Base-by-base conservation (phyloP, 257 asterid genomes). In the Lithospermum erythrorhizon region DNA sequence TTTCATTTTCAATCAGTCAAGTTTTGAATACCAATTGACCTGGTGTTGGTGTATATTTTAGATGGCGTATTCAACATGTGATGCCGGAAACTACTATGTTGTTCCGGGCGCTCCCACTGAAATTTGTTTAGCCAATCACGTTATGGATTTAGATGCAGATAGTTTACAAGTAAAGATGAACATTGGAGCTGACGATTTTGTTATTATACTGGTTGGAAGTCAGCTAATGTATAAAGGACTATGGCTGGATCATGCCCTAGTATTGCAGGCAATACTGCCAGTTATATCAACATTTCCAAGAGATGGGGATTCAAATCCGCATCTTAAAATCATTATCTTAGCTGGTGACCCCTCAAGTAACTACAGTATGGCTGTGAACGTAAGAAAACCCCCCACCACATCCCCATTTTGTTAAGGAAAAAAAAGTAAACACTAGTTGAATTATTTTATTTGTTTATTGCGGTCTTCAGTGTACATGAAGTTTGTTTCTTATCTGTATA, bases 191-290 rank as follows among this genome's bases (percentile, higher is more conserved):
- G 75, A 72, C 64, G 76, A 75, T 62, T 89, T 93, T 62, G 73
- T 82, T 68, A 69, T 89, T 66, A 85, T 79, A 54, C 61, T 93
- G 65, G 89, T 85, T 68, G 96, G 96, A 64, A 83, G 85, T 65
- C 91, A 80, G 60, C 74, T 89, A 65, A 68, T 80, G 27, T 83
- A 93, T 69, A 79, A 70, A 79, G 91, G 94, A 68, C 74, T 79
- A 25, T 93, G 96, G 99, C 90, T 89, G 54, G 97, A 93, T 61
- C 91, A 89, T 60, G 93, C 97, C 78, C 74, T 89, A 51, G 75
- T 93, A 63, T 80, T 93, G 63, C 83, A 83, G 76, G 88, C 96
- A 65, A 65, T 89, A 53, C 57, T 78, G 61, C 97, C 96, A 32
- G 62, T 82, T 54, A 67, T 81, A 62, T 64, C 65, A 51, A 82